Evolutionary conservation across 208 protist genomes (phyloP).

Genomic region (Trypanosoma conorhini): DNA sequence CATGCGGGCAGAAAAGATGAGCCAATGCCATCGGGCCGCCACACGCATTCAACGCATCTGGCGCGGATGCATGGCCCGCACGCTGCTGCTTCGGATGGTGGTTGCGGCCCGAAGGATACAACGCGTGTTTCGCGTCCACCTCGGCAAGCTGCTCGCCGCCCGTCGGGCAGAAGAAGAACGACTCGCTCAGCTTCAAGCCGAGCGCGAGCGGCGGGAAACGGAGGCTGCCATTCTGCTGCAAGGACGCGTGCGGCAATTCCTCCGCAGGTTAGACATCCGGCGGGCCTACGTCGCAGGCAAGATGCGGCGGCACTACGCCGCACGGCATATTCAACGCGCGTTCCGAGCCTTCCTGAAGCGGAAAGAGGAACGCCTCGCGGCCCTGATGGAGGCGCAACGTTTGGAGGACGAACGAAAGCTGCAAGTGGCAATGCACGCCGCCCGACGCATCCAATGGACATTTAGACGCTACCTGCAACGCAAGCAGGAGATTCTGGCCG

Average conservation of each 20-base stretch:
- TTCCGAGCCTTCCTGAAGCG: slow-evolving; percentile 64
- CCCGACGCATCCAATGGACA: slow-evolving; percentile 62
- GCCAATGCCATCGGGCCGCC: slow-evolving; percentile 54
- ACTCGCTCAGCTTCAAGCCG: slow-evolving; percentile 29
- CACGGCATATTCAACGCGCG: slow-evolving; percentile 74
- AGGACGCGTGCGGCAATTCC: slow-evolving; percentile 64
- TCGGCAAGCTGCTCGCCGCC: slow-evolving; percentile 43
- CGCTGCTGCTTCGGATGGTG: slow-evolving; percentile 51
- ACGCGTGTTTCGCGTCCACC: slow-evolving; percentile 50
- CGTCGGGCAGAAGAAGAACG: slow-evolving; percentile 43
- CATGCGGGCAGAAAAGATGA: slow-evolving; percentile 65
- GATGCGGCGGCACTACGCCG: slow-evolving; percentile 57
- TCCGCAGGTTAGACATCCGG: slow-evolving; percentile 60
- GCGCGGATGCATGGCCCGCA: slow-evolving; percentile 73
- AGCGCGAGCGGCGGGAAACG: slow-evolving; percentile 44
- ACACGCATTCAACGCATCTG: slow-evolving; percentile 74
- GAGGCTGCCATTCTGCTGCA: slow-evolving; percentile 64
- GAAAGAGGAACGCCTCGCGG: slow-evolving; percentile 40
- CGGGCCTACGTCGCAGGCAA: slow-evolving; percentile 51
- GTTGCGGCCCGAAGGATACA: slow-evolving; percentile 55
- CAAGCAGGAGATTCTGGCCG: slow-evolving; percentile 36
- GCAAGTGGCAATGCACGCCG: slow-evolving; percentile 56
- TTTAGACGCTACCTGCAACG: slow-evolving; percentile 58
- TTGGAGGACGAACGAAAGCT: slow-evolving; percentile 56
- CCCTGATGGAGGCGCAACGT: slow-evolving; percentile 59